These are phyloP conservation scores for Ophiostoma novo-ulmi DNA, from an alignment of 2,329 filamentous ascomycete species.

Conservation along the genomic window DNA sequence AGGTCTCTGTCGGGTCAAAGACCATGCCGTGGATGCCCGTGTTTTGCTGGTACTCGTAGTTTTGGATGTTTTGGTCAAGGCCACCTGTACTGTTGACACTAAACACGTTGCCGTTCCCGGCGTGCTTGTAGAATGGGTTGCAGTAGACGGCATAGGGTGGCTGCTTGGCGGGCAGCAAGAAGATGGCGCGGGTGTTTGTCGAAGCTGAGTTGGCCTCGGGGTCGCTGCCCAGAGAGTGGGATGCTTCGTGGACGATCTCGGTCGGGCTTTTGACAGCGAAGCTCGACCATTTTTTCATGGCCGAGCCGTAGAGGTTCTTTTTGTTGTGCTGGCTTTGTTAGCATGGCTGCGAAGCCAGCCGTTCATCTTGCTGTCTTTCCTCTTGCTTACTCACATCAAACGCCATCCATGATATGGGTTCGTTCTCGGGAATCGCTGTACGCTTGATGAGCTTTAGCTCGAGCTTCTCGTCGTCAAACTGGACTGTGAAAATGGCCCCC, in stretches of 20 bases:
- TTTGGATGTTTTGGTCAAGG: slow-evolving; percentile 62
- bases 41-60: slow-evolving; percentile 64
- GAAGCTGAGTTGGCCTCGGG: slow-evolving; percentile 61
- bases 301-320: slow-evolving; percentile 81
- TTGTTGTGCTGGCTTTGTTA: slow-evolving; percentile 58
- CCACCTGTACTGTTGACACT: slow-evolving; percentile 52
- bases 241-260: slow-evolving; percentile 68
- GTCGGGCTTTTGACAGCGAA: slow-evolving; percentile 70
- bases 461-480: slow-evolving; percentile 77
- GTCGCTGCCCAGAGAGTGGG: slow-evolving; percentile 70
- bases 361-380: slow-evolving; percentile 20
- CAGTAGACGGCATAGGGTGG: slow-evolving; percentile 79
- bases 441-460: slow-evolving; percentile 71
- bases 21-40: slow-evolving; percentile 79
- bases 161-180: slow-evolving; percentile 72
- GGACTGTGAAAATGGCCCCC: slow-evolving; percentile 82
- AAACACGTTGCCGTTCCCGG: slow-evolving; percentile 76
- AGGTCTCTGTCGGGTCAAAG: slow-evolving; percentile 66
- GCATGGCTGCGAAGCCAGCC: background rate
- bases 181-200: slow-evolving; percentile 84
- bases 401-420: slow-evolving; percentile 91
- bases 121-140: slow-evolving; percentile 85
- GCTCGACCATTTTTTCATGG: slow-evolving; percentile 91
- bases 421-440: slow-evolving; percentile 73
- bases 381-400: slow-evolving; percentile 63